A percentile compares a stretch with the other conserved stretches of the same genome.
Conservation (phyloP, 2,329 filamentous ascomycete genomes). For the Phialophora expanda region DNA sequence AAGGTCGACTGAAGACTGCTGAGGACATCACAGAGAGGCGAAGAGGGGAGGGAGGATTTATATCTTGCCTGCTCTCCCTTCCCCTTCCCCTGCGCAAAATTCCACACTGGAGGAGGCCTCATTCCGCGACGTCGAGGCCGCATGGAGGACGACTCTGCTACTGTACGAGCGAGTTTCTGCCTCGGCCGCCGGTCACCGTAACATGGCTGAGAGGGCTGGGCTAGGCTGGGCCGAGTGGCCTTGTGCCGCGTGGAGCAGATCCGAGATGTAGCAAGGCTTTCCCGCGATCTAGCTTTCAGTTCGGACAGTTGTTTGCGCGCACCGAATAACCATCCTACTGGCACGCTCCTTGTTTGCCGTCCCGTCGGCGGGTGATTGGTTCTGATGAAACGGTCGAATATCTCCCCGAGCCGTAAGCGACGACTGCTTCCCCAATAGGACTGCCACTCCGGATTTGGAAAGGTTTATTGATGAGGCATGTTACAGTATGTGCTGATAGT, state of each 20-base stretch:
- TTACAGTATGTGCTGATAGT: not conserved
- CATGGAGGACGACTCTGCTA: not conserved
- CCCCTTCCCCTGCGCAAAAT: not conserved
- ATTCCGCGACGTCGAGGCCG: not conserved
- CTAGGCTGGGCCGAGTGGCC: not conserved
- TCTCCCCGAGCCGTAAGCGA: slow-evolving; percentile 1
- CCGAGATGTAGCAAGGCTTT: not conserved
- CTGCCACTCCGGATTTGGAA: not conserved
- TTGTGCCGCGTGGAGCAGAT: not conserved
- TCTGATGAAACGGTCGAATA: not conserved
- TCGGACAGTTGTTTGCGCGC: not conserved
- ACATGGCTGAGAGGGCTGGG: not conserved
- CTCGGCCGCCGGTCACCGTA: not conserved
- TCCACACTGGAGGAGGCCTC: not conserved
- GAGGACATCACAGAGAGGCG: not conserved
- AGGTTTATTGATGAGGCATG: not conserved
- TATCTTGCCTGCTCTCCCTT: not conserved
- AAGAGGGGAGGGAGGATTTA: not conserved
- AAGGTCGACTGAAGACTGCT: not conserved
- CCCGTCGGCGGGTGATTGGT: not conserved
- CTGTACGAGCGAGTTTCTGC: no score
- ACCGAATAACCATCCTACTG: not conserved
- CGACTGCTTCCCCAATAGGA: not conserved
- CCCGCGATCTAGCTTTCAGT: not conserved
- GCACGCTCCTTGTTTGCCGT: not conserved